A percentile compares a stretch with the other conserved stretches of the same genome.
These are phyloP conservation scores for Biscogniauxia mediterranea DNA, from an alignment of 2,329 filamentous ascomycete genomes.

Conservation along the genomic window DNA sequence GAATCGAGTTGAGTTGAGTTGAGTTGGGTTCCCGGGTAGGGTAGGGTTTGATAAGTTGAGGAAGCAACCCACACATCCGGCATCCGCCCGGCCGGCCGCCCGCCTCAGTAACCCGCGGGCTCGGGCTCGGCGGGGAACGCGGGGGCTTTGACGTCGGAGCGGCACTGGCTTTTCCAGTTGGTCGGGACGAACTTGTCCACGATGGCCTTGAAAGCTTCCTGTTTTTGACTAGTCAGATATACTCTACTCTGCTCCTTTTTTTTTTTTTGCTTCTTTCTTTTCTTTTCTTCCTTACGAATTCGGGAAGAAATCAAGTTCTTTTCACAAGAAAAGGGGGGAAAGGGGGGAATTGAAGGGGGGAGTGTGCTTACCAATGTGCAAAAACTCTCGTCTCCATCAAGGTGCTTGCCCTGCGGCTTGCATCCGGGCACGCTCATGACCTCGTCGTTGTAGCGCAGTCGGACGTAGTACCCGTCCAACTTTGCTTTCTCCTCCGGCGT, in stretches of 20 bases:
- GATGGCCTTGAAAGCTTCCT: conserved; percentile 88
- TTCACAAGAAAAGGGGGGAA: not conserved
- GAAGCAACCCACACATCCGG: too few species aligned
- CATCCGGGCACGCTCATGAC: conserved; percentile 83
- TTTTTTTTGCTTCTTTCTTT: not conserved
- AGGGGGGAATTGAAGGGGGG: conserved; percentile 10
- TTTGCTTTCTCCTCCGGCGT: conserved; percentile 54
- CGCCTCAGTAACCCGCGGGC: conserved; percentile 47
- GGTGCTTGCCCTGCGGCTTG: conserved; percentile 71
- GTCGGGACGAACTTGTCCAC: conserved; percentile 86
- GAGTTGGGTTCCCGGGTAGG: too few species aligned
- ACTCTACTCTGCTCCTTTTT: not conserved
- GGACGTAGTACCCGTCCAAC: conserved; percentile 79
- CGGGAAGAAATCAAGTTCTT: not conserved
- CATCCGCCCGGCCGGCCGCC: too few species aligned
- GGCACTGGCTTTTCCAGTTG: conserved; percentile 66
- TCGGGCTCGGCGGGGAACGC: conserved; percentile 49
- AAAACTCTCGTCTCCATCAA: conserved; percentile 82
- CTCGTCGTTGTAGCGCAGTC: conserved; percentile 86
- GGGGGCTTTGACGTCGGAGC: conserved; percentile 41
- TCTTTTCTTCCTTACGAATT: not conserved
- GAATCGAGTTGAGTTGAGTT: too few species aligned
- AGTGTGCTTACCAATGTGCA: conserved; percentile 72
- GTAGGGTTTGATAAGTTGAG: too few species aligned
- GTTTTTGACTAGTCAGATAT: conserved; percentile 10